Conservation (phyloP, 1,139 yeast species). For the Debaryomycetaceae sp. region DNA sequence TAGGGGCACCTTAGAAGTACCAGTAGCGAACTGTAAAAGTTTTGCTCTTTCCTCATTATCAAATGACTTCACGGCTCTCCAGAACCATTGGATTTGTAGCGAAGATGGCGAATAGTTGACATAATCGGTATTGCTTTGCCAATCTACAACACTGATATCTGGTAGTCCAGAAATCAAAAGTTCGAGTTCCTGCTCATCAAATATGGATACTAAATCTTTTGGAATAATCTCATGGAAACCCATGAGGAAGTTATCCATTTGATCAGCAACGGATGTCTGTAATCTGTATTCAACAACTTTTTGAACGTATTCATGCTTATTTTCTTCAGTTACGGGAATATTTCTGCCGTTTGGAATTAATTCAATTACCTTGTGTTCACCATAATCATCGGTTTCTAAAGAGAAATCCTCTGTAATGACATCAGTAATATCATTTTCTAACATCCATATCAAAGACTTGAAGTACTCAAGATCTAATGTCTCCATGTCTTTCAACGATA, state of each 20-base stretch:
- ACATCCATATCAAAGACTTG: conserved; percentile 92
- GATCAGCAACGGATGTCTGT: conserved; percentile 80
- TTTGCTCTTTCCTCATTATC: conserved; percentile 94
- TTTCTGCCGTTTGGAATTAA: conserved; percentile 80
- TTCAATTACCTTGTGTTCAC: conserved; percentile 79
- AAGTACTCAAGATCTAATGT: conserved; percentile 89
- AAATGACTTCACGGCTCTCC: conserved; percentile 96
- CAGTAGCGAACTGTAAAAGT: conserved; percentile 91
- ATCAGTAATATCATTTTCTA: conserved; percentile 94
- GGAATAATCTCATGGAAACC: conserved; percentile 94
- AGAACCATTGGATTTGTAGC: conserved; percentile 92
- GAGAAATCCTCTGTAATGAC: conserved; percentile 95
- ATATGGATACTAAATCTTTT: conserved; percentile 79
- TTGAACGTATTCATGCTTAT: conserved; percentile 86
- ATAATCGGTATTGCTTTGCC: conserved; percentile 85
- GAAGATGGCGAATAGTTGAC: conserved; percentile 82
- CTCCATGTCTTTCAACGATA: conserved; percentile 91
- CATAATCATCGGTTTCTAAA: conserved; percentile 91
- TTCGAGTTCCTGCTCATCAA: conserved; percentile 95
- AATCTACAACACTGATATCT: conserved; percentile 91
- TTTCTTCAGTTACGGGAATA: conserved; percentile 84
- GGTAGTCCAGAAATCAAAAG: conserved; percentile 92
- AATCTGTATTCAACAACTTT: conserved; percentile 84
- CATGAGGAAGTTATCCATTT: conserved; percentile 77
- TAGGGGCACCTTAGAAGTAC: conserved; percentile 94